Conservation (phyloP, 257 asterid species). For the Fraxinus pennsylvanica region DNA sequence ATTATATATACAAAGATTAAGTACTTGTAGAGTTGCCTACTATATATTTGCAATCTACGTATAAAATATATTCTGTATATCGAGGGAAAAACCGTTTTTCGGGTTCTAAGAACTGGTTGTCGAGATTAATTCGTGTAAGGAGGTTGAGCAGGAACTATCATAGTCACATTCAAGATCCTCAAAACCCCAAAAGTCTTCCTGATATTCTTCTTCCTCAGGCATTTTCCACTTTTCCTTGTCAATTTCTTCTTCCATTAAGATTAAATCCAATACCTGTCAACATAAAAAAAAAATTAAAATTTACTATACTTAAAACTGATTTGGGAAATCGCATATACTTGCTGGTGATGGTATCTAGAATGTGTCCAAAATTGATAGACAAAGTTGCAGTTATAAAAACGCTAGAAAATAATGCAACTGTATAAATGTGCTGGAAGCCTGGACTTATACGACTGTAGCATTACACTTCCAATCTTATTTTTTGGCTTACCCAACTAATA, state of each 20-base stretch:
- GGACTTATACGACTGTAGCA: constrained; percentile 21
- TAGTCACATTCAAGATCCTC: constrained; percentile 90
- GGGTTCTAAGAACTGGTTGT: constrained; percentile 41
- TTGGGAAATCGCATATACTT: constrained; percentile 7
- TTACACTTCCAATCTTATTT: constrained; percentile 12
- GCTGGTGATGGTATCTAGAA: constrained; percentile 15
- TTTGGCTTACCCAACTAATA: constrained; percentile 13
- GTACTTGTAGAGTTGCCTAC: not conserved
- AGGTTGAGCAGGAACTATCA: constrained; percentile 57
- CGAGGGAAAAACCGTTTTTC: constrained; percentile 6
- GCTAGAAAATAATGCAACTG: constrained; percentile 12
- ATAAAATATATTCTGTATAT: constrained; percentile 16
- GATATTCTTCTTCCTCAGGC: constrained; percentile 69
- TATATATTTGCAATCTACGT: not conserved
- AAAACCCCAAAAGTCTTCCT: constrained; percentile 76
- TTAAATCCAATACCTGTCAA: constrained; percentile 64
- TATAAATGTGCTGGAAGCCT: constrained; percentile 15
- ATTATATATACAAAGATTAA: not conserved
- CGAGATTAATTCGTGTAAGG: constrained; percentile 54
- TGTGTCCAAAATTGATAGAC: not conserved
- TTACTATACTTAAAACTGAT: not conserved
- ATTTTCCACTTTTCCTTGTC: constrained; percentile 71
- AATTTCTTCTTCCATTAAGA: constrained; percentile 51
- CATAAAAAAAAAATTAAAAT: not conserved
- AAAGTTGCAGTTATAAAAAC: not conserved